Percentiles rank a stretch among this genome's conserved stretches.
phyloP scores from a whole-genome alignment of 352 stramenopile genomes.

The Pythium phragmiticola region DNA sequence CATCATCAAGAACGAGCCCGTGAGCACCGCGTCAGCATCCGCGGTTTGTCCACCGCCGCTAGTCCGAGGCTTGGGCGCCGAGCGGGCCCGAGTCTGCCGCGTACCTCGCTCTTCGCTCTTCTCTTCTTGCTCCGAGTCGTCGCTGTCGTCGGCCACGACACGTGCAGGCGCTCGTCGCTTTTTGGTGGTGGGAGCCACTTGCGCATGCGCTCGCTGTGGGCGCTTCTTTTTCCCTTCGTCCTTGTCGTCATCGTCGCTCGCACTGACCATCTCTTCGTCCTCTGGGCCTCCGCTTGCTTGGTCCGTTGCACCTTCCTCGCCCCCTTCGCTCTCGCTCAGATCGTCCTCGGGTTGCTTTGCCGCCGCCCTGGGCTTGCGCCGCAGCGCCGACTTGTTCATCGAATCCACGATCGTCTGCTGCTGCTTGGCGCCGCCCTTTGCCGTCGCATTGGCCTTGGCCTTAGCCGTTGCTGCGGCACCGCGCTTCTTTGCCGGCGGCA shows the following conservation, averaged over 20 bases:
- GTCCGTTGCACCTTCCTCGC: not conserved
- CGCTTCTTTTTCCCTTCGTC: not conserved
- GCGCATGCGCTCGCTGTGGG: not conserved
- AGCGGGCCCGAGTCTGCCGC: not conserved
- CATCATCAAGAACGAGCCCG: conserved; percentile 31
- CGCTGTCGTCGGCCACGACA: not conserved
- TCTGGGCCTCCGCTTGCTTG: not conserved
- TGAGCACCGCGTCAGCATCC: conserved; percentile 19
- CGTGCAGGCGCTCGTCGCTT: not conserved
- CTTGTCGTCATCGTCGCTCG: not conserved
- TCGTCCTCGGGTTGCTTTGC: conserved; percentile 8
- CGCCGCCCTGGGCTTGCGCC: conserved; percentile 22
- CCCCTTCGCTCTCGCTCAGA: conserved; percentile 3
- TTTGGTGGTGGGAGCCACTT: not conserved
- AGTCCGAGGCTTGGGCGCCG: not conserved
- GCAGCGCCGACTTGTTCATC: conserved; percentile 23
- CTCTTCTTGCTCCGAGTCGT: conserved; percentile 19
- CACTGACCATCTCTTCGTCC: conserved; percentile 8
- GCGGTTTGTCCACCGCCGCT: not conserved
- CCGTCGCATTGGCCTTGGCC: conserved; percentile 11
- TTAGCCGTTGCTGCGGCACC: not conserved
- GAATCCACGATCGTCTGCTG: conserved; percentile 29
- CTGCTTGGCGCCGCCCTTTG: not conserved
- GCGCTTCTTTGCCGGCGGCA: conserved; percentile 26
- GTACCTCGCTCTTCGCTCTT: conserved; percentile 25